These are phyloP conservation scores for Akanthomyces dipterigenus DNA, from an alignment of 2,329 filamentous ascomycete genomes.

Conservation along the genomic window DNA sequence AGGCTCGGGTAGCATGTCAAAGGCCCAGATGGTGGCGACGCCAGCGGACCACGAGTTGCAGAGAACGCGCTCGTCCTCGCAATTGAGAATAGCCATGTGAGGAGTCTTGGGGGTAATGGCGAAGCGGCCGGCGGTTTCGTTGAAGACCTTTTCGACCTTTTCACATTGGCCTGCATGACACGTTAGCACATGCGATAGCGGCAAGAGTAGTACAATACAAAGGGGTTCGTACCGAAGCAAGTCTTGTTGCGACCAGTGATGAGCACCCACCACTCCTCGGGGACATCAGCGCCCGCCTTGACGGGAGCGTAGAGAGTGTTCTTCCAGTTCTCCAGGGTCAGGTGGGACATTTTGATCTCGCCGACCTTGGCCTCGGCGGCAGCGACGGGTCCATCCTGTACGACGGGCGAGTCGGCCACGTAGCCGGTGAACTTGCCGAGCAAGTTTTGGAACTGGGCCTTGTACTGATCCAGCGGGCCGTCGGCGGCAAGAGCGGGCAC, in stretches of 20 bases:
- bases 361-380: slow-evolving; percentile 35
- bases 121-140: slow-evolving; percentile 59
- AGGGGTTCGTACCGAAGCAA: slow-evolving; percentile 51
- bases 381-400: slow-evolving; percentile 32
- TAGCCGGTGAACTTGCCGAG: slow-evolving; percentile 52
- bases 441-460: slow-evolving; percentile 57
- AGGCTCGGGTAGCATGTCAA: slow-evolving; percentile 59
- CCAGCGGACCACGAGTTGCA: slow-evolving; percentile 67
- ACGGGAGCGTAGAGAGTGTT: slow-evolving; percentile 58
- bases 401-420: slow-evolving; percentile 38
- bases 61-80: slow-evolving; percentile 65
- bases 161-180: slow-evolving; percentile 55
- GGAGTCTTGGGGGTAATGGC: slow-evolving; percentile 55
- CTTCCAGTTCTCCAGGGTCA: slow-evolving; percentile 67
- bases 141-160: slow-evolving; percentile 57
- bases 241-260: slow-evolving; percentile 72
- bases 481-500: slow-evolving; percentile 47
- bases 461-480: slow-evolving; percentile 48
- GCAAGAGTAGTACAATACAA: not conserved
- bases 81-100: slow-evolving; percentile 64
- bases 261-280: slow-evolving; percentile 71
- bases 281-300: slow-evolving; percentile 49
- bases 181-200: not conserved
- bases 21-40: slow-evolving; percentile 59
- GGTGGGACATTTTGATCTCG: slow-evolving; percentile 37